Evolutionary conservation across 2,329 filamentous ascomycete genomes (phyloP).

Genomic region (Aspergillus jensenii): DNA sequence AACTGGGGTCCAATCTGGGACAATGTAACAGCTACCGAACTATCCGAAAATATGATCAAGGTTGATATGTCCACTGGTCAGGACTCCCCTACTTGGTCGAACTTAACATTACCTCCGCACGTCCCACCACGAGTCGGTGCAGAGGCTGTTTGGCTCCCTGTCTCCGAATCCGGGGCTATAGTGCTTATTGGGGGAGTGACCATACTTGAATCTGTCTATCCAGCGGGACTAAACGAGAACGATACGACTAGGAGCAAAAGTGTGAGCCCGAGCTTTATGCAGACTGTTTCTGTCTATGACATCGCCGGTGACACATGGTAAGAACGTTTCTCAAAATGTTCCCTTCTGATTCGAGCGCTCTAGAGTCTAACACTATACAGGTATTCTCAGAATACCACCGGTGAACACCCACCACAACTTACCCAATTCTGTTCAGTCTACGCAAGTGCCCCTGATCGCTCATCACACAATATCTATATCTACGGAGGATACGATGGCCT

Average conservation of each 20-base stretch:
- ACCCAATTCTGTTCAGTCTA: conserved; percentile 44
- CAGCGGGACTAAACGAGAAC: not conserved
- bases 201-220: conserved; percentile 23
- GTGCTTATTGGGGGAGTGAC: conserved; percentile 42
- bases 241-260: conserved; percentile 19
- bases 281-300: conserved; percentile 40
- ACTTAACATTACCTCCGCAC: conserved; percentile 46
- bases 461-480: conserved; percentile 50
- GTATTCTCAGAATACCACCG: conserved; percentile 42
- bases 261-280: conserved; percentile 38
- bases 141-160: conserved; percentile 63
- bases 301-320: conserved; percentile 29
- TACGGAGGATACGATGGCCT: conserved; percentile 50
- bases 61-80: conserved; percentile 59
- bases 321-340: not conserved
- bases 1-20: conserved; percentile 51
- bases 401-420: conserved; percentile 34
- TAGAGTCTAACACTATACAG: conserved; percentile 15
- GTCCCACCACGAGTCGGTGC: conserved; percentile 61
- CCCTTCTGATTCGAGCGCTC: not conserved
- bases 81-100: conserved; percentile 54
- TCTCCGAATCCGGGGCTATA: conserved; percentile 37
- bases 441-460: conserved; percentile 37
- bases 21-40: conserved; percentile 31
- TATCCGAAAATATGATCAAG: conserved; percentile 59